Percentiles rank a stretch among this genome's conserved stretches.
These are phyloP conservation scores for Myochromella boudieri DNA, from an alignment of 768 basidiomycete genomes.

Conservation along the genomic window DNA sequence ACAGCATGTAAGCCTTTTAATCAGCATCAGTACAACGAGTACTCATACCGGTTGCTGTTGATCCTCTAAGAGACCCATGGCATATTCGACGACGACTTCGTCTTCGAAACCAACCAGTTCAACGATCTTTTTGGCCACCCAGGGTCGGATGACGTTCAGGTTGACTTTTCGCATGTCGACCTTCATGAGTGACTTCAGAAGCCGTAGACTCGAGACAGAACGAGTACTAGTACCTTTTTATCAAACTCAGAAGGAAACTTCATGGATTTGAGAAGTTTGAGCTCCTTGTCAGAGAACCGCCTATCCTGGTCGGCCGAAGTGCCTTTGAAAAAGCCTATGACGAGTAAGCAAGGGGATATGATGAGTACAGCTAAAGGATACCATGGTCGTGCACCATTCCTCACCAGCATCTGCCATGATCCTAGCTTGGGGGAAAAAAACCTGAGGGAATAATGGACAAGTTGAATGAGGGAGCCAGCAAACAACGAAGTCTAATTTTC, in stretches of 20 bases:
- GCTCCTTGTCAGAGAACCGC: conserved; percentile 93
- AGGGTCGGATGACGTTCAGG: conserved; percentile 85
- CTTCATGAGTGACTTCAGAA: conserved; percentile 30
- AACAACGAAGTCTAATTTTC: conserved; percentile 1
- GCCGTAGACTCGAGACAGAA: background rate
- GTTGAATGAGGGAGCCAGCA: background rate
- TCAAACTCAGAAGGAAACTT: conserved; percentile 91
- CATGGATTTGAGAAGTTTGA: conserved; percentile 82
- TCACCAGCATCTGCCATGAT: conserved; percentile 62
- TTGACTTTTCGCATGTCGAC: conserved; percentile 98
- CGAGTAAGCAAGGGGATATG: conserved; percentile 22
- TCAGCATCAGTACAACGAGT: background rate
- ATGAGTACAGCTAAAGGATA: conserved; percentile 23
- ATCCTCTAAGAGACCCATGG: conserved; percentile 92
- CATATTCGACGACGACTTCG: conserved; percentile 95
- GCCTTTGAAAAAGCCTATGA: conserved; percentile 82
- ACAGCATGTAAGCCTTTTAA: too few species aligned
- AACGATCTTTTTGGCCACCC: conserved; percentile 92
- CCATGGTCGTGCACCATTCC: conserved; percentile 24
- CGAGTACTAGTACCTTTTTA: conserved; percentile 60
- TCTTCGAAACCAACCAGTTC: conserved; percentile 94
- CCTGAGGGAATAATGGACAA: background rate
- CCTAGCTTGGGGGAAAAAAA: conserved; percentile 3
- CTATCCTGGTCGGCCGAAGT: conserved; percentile 90
- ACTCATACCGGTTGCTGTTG: conserved; percentile 71